Evolutionary conservation across 179 eudicot species (phyloP).

Genomic region (Nepenthes alata): DNA sequence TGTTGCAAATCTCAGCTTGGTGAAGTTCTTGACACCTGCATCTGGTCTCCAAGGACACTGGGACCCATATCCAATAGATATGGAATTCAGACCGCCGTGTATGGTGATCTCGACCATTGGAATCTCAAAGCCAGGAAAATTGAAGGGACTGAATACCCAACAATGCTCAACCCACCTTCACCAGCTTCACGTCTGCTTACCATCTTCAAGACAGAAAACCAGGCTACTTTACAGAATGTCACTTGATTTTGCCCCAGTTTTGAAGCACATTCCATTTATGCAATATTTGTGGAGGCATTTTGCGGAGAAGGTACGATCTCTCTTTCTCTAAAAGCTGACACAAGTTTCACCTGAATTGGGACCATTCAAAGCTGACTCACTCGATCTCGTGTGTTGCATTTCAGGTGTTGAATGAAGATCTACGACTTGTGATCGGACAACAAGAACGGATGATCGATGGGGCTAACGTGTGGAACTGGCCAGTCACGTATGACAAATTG

Average conservation of each 20-base stretch:
- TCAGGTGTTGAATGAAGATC: conserved; percentile 80
- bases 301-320: conserved; percentile 56
- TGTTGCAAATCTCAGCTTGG: conserved; percentile 43
- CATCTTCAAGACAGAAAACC: conserved; percentile 71
- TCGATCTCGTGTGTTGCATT: neutral
- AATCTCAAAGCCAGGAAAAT: conserved; percentile 86
- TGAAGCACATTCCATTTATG: conserved; percentile 80
- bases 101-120: conserved; percentile 93
- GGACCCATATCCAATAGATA: conserved; percentile 96
- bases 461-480: conserved; percentile 80
- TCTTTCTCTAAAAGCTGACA: neutral
- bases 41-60: conserved; percentile 85
- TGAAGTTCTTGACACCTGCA: conserved; percentile 83
- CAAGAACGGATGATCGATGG: conserved; percentile 88
- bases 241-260: conserved; percentile 75
- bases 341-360: neutral
- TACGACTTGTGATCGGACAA: conserved; percentile 79
- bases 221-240: conserved; percentile 93
- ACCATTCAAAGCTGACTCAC: neutral
- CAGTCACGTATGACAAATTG: conserved; percentile 79
- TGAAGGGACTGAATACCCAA: conserved; percentile 77
- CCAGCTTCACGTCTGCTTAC: conserved; percentile 91
- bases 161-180: conserved; percentile 92
- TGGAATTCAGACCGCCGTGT: conserved; percentile 95
- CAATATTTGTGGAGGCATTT: conserved; percentile 75